Evolutionary conservation across 2,329 filamentous ascomycete genomes (phyloP), one percentile per base, ranked within the genome.

Genomic region (Monosporascus ibericus): DNA sequence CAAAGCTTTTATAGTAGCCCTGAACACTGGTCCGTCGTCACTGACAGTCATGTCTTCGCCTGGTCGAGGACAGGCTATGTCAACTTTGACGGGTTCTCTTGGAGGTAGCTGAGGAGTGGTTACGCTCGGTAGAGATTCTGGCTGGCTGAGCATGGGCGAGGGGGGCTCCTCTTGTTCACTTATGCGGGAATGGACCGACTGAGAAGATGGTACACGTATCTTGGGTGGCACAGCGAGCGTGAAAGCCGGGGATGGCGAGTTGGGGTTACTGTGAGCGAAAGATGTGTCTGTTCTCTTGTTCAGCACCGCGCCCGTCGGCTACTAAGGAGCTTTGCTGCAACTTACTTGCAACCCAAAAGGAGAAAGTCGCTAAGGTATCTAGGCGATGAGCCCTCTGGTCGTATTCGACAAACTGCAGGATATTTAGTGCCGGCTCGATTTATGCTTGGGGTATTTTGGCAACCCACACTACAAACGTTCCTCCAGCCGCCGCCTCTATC

Each of bases 11-110:
- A 99, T 95, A 0, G 94, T 97, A 18, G 94, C 95, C 57, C 95
- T 84, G 72, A 99, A 99, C 1, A 99, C 78, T 0, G 95, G 94
- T 0, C 94, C 94, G 71, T 99, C 94, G 61, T 97, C 94, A 22
- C 88, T 86, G 22, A 87, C 82, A 55, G 87, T 85, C 70, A 90
- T 84, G 71, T 96, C 92, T 55, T 96, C 92, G 36, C 84, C 87
- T 3, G 91, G 91, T 48, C 90, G 85, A 52, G 90, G 88, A 62
- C 89, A 92, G 40, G 85, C 81, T n/a, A 96, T 81, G 65, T 97
- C 94, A 15, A 97, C 85, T 67, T 90, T 95, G 56, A 94, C 84
- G 1, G 76, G 71, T 56, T 82, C 79, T 56, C 75, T 68, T 42
- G 55, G 62, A 49, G 36, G 51, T 24, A 51, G 56, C 47, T 55